These are phyloP conservation scores for Kregervanrija delftensis DNA, from an alignment of 805 yeast genomes.

Conservation along the genomic window DNA sequence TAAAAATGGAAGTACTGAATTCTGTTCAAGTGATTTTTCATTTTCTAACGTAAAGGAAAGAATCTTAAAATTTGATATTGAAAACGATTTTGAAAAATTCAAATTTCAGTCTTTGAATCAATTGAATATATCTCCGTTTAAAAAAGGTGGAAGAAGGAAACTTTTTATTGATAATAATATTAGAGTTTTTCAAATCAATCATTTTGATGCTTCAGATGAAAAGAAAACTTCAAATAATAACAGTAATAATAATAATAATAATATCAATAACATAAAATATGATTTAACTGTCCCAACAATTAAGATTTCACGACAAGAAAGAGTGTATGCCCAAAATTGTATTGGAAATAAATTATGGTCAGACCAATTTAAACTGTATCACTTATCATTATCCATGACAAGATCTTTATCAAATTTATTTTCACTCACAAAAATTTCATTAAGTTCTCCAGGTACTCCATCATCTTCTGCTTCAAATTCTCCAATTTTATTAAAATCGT, in stretches of 20 bases:
- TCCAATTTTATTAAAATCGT: too few relatives aligned
- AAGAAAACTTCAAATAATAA: too few relatives aligned
- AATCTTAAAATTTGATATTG: constrained; percentile 6
- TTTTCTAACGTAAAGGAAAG: constrained; percentile 17
- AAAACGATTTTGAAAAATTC: constrained; percentile 7
- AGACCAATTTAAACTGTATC: not conserved
- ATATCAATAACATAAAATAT: too few relatives aligned
- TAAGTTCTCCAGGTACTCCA: too few relatives aligned
- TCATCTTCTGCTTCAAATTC: too few relatives aligned
- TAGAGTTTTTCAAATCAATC: too few relatives aligned
- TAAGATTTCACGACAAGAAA: constrained; percentile 9
- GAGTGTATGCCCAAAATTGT: constrained; percentile 11
- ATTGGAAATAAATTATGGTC: constrained; percentile 8
- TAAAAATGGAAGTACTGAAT: constrained; percentile 24
- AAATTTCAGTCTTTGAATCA: not conserved
- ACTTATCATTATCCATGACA: constrained; percentile 1
- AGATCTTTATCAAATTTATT: constrained; percentile 8
- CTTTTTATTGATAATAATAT: too few relatives aligned
- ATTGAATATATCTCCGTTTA: too few relatives aligned
- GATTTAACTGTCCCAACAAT: not conserved
- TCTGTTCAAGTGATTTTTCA: constrained; percentile 23
- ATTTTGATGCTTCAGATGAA: too few relatives aligned
- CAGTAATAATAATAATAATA: too few relatives aligned
- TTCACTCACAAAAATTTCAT: too few relatives aligned
- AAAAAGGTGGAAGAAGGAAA: too few relatives aligned